Conservation (phyloP, 257 asterid species). For the Asclepias syriaca region DNA sequence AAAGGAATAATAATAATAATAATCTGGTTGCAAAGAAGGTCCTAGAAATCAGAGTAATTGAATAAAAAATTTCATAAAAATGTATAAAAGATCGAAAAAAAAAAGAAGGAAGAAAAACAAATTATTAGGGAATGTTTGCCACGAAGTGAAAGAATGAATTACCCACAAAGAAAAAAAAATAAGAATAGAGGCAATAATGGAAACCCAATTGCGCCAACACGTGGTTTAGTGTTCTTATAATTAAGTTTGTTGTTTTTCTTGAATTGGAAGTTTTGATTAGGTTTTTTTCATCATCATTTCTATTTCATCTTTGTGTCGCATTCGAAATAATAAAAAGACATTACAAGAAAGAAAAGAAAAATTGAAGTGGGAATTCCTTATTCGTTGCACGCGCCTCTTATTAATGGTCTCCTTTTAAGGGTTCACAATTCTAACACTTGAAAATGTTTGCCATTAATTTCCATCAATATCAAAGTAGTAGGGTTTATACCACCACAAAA, state of each 20-base stretch:
- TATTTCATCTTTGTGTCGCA: constrained; percentile 3
- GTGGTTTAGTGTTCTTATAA: constrained; percentile 22
- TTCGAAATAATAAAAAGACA: background rate
- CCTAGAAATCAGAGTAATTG: too few species aligned
- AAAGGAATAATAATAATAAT: too few species aligned
- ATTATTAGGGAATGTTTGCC: constrained; percentile 42
- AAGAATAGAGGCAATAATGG: constrained; percentile 27
- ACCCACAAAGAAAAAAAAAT: constrained; percentile 18
- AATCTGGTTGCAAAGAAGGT: too few species aligned
- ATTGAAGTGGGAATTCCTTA: constrained; percentile 11
- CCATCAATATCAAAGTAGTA: too few species aligned
- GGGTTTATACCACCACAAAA: too few species aligned
- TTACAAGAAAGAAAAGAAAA: background rate
- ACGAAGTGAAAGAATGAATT: constrained; percentile 29
- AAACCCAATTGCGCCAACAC: constrained; percentile 29
- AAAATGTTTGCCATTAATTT: constrained; percentile 4
- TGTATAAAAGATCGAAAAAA: too few species aligned
- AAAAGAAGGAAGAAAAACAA: too few species aligned
- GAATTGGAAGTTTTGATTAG: constrained; percentile 18
- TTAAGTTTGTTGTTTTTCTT: constrained; percentile 24
- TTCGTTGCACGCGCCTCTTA: constrained; percentile 17
- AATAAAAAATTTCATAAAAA: too few species aligned
- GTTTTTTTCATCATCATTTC: background rate
- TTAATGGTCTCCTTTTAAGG: constrained; percentile 35
- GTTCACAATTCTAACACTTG: constrained; percentile 16